Conservation (phyloP, 2,329 filamentous ascomycete genomes). For the Botrytis pseudocinerea region DNA sequence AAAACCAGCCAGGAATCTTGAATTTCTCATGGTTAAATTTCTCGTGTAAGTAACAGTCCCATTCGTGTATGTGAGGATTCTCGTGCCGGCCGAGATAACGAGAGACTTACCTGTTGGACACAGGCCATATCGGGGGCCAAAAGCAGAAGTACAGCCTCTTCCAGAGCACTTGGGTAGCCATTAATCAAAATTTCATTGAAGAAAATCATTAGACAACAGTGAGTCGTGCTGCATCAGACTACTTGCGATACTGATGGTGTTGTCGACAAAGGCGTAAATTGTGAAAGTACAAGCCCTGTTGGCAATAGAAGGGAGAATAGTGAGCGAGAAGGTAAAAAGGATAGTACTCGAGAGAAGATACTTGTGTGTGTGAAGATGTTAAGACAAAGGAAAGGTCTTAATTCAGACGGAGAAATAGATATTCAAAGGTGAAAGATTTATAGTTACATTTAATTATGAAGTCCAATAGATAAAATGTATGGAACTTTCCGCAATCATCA, state of each 20-base stretch:
- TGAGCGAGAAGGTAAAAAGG: not conserved
- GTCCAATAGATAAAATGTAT: not conserved
- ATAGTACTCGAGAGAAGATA: not conserved
- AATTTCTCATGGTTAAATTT: not conserved
- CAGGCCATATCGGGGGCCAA: not conserved
- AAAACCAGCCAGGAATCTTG: not conserved
- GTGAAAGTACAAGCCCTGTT: constrained; percentile 8
- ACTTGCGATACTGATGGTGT: not conserved
- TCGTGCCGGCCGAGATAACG: not conserved
- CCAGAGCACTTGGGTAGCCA: not conserved
- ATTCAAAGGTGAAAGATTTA: not conserved
- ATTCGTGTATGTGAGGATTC: not conserved
- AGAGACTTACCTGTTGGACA: not conserved
- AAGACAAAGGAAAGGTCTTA: not conserved
- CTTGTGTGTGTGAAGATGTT: too few relatives aligned
- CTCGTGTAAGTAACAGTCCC: not conserved
- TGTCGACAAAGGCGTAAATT: not conserved
- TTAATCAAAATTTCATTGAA: not conserved
- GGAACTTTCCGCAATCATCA: not conserved
- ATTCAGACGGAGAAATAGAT: too few relatives aligned
- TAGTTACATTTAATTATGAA: not conserved
- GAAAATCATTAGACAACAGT: not conserved
- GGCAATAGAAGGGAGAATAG: not conserved
- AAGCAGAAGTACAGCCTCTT: not conserved
- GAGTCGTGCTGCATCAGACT: not conserved